These are phyloP conservation scores for Clitopilus passeckerianus DNA, from an alignment of 768 basidiomycete genomes.

Conservation along the genomic window DNA sequence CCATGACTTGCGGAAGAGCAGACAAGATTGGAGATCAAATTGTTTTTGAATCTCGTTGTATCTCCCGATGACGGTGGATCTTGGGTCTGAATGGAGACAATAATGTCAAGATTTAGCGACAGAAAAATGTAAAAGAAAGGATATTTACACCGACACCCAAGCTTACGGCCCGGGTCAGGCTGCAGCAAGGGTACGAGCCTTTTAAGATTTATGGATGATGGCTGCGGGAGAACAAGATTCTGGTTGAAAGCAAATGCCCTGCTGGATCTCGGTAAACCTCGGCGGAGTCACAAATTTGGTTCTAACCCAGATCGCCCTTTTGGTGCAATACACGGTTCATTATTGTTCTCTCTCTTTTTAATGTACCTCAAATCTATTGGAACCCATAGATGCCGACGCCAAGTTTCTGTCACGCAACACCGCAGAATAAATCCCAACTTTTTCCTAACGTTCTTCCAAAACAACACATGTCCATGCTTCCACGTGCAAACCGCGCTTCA, in stretches of 20 bases:
- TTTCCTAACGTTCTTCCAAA: conserved; percentile 16
- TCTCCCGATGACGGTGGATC: conserved; percentile 71
- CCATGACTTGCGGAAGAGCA: conserved; percentile 20
- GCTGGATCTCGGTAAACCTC: conserved; percentile 22
- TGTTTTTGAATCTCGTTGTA: conserved; percentile 42
- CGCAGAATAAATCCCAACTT: neutral
- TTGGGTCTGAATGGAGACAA: conserved; percentile 20
- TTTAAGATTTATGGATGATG: neutral
- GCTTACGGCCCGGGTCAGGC: neutral
- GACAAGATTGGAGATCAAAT: conserved; percentile 2
- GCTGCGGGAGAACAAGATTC: conserved; percentile 1
- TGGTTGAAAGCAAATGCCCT: conserved; percentile 9
- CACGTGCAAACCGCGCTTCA: conserved; percentile 7
- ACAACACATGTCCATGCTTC: conserved; percentile 8
- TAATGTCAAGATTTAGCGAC: conserved; percentile 2
- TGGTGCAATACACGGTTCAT: neutral
- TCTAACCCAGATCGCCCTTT: neutral
- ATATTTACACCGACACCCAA: conserved; percentile 3
- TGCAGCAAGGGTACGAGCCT: neutral
- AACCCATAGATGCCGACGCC: neutral
- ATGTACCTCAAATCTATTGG: too few relatives aligned
- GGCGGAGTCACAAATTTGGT: conserved; percentile 26
- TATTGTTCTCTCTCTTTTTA: neutral
- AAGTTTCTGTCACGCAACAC: neutral
- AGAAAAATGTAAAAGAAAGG: conserved; percentile 12